Conservation (phyloP, 1,284 basidiomycete species). For the Tilletia caries region DNA sequence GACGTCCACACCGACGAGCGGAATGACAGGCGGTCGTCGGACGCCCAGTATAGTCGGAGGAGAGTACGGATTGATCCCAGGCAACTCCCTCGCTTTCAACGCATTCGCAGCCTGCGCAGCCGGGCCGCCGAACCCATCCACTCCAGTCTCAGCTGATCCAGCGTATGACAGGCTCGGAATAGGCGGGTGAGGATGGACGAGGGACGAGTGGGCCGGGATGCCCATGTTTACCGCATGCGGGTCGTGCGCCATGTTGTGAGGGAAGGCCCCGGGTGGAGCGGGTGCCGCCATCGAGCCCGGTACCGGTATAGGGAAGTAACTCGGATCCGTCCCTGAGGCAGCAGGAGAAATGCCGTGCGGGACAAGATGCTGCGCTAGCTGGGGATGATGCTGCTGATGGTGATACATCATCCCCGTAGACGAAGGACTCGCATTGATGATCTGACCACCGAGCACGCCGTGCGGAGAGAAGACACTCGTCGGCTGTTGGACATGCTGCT, state of each 20-base stretch:
- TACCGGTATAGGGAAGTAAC: background rate
- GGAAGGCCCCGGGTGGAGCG: background rate
- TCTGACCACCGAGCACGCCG: too few species aligned
- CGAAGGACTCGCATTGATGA: too few species aligned
- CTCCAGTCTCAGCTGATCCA: background rate
- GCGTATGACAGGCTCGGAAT: background rate
- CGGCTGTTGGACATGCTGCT: too few species aligned
- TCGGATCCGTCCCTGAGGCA: background rate
- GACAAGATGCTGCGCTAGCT: too few species aligned
- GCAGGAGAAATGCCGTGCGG: too few species aligned
- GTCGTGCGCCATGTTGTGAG: background rate
- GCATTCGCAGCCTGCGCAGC: too few species aligned
- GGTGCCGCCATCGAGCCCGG: background rate
- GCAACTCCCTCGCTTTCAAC: background rate
- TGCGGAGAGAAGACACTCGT: too few species aligned
- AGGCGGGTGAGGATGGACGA: background rate
- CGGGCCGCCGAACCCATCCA: too few species aligned
- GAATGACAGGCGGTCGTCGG: constrained; percentile 1
- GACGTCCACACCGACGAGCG: constrained; percentile 8
- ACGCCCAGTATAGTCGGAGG: constrained; percentile 9
- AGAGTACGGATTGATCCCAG: constrained; percentile 1
- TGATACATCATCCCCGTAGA: too few species aligned
- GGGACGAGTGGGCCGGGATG: background rate
- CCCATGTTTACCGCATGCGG: background rate
- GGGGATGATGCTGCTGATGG: too few species aligned